Base-by-base conservation (phyloP, 352 stramenopile species). In the Phytophthora macrochlamydospora region DNA sequence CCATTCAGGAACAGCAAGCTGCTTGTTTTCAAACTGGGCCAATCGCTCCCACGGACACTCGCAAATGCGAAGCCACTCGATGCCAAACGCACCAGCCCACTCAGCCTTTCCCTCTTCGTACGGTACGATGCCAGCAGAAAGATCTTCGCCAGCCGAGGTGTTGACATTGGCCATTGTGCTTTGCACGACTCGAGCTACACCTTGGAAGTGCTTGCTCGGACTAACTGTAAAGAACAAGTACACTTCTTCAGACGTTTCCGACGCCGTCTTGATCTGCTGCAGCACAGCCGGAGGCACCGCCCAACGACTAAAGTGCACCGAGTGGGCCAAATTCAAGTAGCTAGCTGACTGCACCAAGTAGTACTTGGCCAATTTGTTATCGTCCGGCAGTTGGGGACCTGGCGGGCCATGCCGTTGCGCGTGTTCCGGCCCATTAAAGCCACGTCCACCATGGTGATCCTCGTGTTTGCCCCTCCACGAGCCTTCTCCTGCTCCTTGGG, bases 11-110 rank as follows among this genome's bases (percentile, higher is more conserved):
- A 92, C 70, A 43, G 69, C 51, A 7, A 93, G 49, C 7, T 81
- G 71, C 57, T 92, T 88, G 65, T 92, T 87, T 35, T 92, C 87
- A 53, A 87, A 90, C 43, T 90, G 73, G 3, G 76, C 71, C 5
- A 94, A 71, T 2, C 84, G 82, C n/a, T 93, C 83, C 83, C 86
- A 96, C 7, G 89, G 89, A 69, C 87, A 94, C 54, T 96, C 87
- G 45, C 87, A 95, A 14, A 93, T 92, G n/a, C 85, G 83, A 31
- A 96, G 72, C 89, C 89, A 96, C 37, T 95, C 85, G 50, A 96
- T 67, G 29, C 69, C 65, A 68, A 96, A 94, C 0, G 74, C 71
- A 1, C 83, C 83, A 2, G 70, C 59, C 89, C 89, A 96, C 45
- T 76, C 53, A 0, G 45, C 49, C 57, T 85, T 81, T 0, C 69